Percentiles rank a stretch among this genome's conserved stretches.
These are phyloP conservation scores for Yamadazyma sp. DNA, from an alignment of 805 yeast genomes.

Conservation along the genomic window DNA sequence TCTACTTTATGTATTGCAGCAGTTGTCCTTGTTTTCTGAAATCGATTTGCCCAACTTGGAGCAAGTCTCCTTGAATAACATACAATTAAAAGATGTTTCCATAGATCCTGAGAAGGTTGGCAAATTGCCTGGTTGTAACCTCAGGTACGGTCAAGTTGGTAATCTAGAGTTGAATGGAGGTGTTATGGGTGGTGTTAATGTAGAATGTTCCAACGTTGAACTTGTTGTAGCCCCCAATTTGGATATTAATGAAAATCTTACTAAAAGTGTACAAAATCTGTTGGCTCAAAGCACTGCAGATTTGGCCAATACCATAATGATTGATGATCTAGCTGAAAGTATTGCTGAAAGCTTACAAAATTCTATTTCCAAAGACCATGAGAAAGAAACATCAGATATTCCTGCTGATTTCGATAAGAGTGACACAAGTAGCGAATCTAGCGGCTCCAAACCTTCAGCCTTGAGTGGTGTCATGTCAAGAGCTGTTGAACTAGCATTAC, in stretches of 20 bases:
- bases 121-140: slow-evolving; percentile 57
- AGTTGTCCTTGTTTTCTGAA: slow-evolving; percentile 76
- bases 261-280: slow-evolving; percentile 43
- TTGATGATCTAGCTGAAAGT: slow-evolving; percentile 18
- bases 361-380: background rate
- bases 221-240: slow-evolving; percentile 37
- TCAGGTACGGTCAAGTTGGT: slow-evolving; percentile 60
- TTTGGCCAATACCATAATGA: slow-evolving; percentile 57
- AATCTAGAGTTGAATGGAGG: slow-evolving; percentile 54
- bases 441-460: slow-evolving; percentile 27
- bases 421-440: background rate
- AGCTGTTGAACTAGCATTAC: slow-evolving; percentile 66
- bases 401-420: no score
- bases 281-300: slow-evolving; percentile 73
- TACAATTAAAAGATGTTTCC: slow-evolving; percentile 55
- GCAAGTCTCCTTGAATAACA: slow-evolving; percentile 60
- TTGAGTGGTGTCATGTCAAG: slow-evolving; percentile 56
- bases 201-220: slow-evolving; percentile 56
- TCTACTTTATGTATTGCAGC: slow-evolving; percentile 74
- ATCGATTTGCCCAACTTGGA: slow-evolving; percentile 79
- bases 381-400: slow-evolving; percentile 2
- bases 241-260: slow-evolving; percentile 19
- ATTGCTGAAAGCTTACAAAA: slow-evolving; percentile 5
- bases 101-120: slow-evolving; percentile 69
- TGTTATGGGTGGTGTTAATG: slow-evolving; percentile 66